A percentile compares a stretch with the other conserved stretches of the same genome.
Conservation (phyloP, 1,284 basidiomycete species). For the Athelia psychrophila region DNA sequence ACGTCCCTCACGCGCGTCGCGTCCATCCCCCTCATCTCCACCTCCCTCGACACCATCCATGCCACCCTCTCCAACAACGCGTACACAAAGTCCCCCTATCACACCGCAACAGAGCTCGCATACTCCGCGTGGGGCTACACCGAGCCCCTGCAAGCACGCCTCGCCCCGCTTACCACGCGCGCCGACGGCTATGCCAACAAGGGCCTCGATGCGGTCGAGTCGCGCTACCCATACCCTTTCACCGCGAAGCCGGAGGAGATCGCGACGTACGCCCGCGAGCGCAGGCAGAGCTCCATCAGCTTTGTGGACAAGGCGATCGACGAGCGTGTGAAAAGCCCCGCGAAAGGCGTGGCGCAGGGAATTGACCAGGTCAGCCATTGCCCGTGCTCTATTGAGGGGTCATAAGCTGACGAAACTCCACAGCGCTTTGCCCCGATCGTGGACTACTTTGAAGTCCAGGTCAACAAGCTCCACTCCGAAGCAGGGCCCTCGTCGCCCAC, state of each 20-base stretch:
- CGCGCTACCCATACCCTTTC: constrained; percentile 74
- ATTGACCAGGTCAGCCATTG: constrained; percentile 63
- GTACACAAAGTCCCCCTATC: constrained; percentile 62
- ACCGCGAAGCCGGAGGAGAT: constrained; percentile 69
- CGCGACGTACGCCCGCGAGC: constrained; percentile 52
- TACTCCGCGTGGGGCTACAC: constrained; percentile 58
- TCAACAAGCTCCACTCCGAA: constrained; percentile 51
- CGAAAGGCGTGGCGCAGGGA: constrained; percentile 57
- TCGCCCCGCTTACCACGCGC: constrained; percentile 61
- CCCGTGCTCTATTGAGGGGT: constrained; percentile 9
- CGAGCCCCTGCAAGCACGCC: constrained; percentile 58
- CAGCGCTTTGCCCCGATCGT: constrained; percentile 72
- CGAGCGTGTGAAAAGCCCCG: constrained; percentile 61
- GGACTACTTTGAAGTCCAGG: constrained; percentile 61
- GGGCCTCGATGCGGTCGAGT: constrained; percentile 70
- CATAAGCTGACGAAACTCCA: not conserved
- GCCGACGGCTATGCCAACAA: constrained; percentile 69
- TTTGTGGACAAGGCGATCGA: constrained; percentile 66
- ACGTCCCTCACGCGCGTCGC: constrained; percentile 61
- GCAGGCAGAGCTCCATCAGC: constrained; percentile 50
- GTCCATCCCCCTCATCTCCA: constrained; percentile 67
- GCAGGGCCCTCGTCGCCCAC: constrained; percentile 36
- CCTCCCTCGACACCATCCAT: constrained; percentile 57
- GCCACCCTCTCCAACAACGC: constrained; percentile 54
- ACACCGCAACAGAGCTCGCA: constrained; percentile 57